A percentile compares a stretch with the other conserved stretches of the same genome.
Evolutionary conservation across 371 early-diverging fungal species (phyloP).

Genomic region (Fennellomyces sp.): DNA sequence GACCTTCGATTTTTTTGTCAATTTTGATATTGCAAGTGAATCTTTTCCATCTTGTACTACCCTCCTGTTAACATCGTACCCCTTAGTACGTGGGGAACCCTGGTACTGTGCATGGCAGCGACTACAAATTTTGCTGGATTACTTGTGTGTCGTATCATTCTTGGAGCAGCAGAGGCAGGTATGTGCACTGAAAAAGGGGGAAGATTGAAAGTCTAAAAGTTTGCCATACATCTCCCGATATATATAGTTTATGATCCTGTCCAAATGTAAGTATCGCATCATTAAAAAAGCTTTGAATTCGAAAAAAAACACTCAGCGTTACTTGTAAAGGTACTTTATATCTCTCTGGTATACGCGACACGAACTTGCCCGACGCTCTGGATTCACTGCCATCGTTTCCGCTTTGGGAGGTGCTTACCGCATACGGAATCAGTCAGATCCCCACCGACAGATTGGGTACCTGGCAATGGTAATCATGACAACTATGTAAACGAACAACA

Average conservation of each 20-base stretch:
- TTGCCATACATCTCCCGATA: background rate
- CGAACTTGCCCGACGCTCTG: background rate
- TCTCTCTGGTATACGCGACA: background rate
- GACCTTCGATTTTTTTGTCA: background rate
- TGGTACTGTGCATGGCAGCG: background rate
- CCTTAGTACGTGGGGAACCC: background rate
- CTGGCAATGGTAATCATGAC: background rate
- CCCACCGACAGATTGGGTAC: background rate
- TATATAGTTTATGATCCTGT: background rate
- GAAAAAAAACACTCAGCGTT: no score
- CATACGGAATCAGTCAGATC: background rate
- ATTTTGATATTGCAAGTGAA: background rate
- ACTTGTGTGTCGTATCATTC: background rate
- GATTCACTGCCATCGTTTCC: background rate
- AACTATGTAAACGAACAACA: no score
- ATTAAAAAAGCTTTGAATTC: background rate
- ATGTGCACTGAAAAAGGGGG: background rate
- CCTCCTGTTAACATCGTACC: no score
- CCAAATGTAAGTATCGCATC: background rate
- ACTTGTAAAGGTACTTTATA: background rate
- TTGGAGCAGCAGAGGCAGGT: background rate
- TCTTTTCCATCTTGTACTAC: background rate
- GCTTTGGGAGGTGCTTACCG: background rate
- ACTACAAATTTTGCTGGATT: conserved; percentile 1
- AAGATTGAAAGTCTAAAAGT: background rate